Conservation (phyloP, 495 filamentous ascomycete species). For the Xylaria acuta region DNA sequence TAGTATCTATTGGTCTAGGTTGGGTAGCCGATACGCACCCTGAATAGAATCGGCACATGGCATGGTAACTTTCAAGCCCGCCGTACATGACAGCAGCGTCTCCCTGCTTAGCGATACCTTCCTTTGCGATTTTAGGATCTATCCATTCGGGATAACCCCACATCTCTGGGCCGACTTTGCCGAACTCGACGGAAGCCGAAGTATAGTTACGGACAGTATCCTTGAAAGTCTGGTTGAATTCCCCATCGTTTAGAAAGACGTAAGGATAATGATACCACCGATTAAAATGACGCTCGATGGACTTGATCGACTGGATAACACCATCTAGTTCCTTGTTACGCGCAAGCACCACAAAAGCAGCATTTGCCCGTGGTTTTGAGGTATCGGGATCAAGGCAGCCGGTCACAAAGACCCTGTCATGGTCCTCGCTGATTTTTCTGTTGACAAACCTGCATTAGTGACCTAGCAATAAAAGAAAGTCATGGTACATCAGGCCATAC, state of each 20-base stretch:
- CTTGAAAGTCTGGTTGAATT: constrained; percentile 94
- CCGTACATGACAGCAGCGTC: constrained; percentile 99
- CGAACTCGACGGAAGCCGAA: constrained; percentile 84
- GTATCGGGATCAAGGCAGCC: constrained; percentile 80
- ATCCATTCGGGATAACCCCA: constrained; percentile 99
- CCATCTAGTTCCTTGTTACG: constrained; percentile 96
- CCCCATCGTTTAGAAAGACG: constrained; percentile 97
- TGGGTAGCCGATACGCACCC: constrained; percentile 62
- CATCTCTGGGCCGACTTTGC: constrained; percentile 86
- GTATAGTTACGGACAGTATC: constrained; percentile 90
- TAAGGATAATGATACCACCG: constrained; percentile 99
- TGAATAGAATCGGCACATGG: constrained; percentile 99
- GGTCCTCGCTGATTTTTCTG: constrained; percentile 95
- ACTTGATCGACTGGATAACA: constrained; percentile 95
- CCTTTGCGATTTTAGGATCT: constrained; percentile 88
- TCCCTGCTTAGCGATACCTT: constrained; percentile 94
- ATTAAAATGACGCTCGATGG: constrained; percentile 98
- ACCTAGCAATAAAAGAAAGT: background rate
- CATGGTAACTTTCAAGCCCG: constrained; percentile 98
- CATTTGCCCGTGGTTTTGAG: constrained; percentile 76
- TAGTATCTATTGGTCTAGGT: constrained; percentile 23
- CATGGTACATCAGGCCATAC: constrained; percentile 53
- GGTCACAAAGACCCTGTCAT: constrained; percentile 94
- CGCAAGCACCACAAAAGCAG: constrained; percentile 93
- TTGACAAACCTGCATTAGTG: constrained; percentile 16